Conservation (phyloP, 2,329 filamentous ascomycete species). For the Aspergillus sp. region DNA sequence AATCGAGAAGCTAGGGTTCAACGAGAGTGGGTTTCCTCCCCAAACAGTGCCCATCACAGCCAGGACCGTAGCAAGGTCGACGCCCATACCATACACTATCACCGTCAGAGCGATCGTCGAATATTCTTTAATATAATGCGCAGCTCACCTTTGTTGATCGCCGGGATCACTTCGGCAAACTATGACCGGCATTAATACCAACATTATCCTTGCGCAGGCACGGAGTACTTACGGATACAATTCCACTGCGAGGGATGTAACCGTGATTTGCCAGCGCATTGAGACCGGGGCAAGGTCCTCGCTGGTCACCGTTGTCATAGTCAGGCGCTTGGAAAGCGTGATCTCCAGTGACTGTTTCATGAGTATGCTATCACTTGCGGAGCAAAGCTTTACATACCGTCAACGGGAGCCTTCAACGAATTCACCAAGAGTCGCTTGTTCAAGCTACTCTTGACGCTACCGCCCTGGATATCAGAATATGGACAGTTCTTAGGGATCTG, state of each 20-base stretch:
- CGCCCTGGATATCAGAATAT: conserved; percentile 10
- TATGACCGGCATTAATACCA: conserved; percentile 6
- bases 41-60: conserved; percentile 44
- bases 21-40: conserved; percentile 46
- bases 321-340: conserved; percentile 30
- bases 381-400: conserved; percentile 13
- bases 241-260: conserved; percentile 37
- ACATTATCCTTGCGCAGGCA: not conserved
- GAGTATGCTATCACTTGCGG: not conserved
- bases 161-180: conserved; percentile 27
- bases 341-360: conserved; percentile 24
- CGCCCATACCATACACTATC: conserved; percentile 43
- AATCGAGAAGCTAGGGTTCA: conserved; percentile 48
- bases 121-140: not conserved
- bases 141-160: conserved; percentile 28
- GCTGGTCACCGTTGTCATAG: conserved; percentile 29
- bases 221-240: conserved; percentile 21
- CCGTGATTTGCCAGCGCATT: conserved; percentile 40
- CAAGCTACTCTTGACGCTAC: conserved; percentile 2
- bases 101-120: not conserved
- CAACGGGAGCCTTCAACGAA: conserved; percentile 17
- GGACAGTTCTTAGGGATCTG: conserved; percentile 8
- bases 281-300: conserved; percentile 37
- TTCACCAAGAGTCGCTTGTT: conserved; percentile 20
- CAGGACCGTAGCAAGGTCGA: conserved; percentile 38